Evolutionary conservation across 352 stramenopile species (phyloP), one percentile per base, ranked within the genome.

Genomic region (Phytopythium helicoides): DNA sequence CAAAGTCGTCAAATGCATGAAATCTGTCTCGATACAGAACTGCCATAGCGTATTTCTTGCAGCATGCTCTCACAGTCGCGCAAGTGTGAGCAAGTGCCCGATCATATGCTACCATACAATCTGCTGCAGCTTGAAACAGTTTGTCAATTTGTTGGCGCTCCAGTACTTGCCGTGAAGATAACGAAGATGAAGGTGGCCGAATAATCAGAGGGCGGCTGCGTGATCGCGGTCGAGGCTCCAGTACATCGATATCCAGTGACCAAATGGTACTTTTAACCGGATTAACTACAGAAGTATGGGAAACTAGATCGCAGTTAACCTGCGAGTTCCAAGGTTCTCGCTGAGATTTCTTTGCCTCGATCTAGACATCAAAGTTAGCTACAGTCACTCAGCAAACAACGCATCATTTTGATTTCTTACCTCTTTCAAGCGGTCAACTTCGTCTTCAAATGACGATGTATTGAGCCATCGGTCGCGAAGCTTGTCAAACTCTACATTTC

Each of bases 11-110:
- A 18, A 90, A 87, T 1, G 80, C 80, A 46, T 83, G 70, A 37
- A 90, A 87, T 1, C 76, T 70, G 3, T 90, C 72, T 15, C 58
- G 58, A 52, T 80, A 90, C 25, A 88, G 52, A 12, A 76, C 50
- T 1, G 79, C 70, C 0, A 35, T 62, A 3, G 61, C 39, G 44
- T 85, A 90, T 31, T 64, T 67, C 28, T 33, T 58, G n/a, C 52
- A 51, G 6, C 65, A 71, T 10, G 38, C 34, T 11, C 60, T 54
- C 23, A 52, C 36, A 2, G 54, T 19, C 2, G 54, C 14, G 3
- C 51, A 58, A 0, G 79, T 62, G 1, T 34, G n/a, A 0, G 25
- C 28, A 42, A 69, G 68, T 9, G 60, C 51, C 21, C 56, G 68
- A 41, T 87, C 76, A 34, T 87, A 88, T 0, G 26, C 39, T 25